Evolutionary conservation across 306 rosid genomes (phyloP).

Genomic region (Adenanthera pavonina): DNA sequence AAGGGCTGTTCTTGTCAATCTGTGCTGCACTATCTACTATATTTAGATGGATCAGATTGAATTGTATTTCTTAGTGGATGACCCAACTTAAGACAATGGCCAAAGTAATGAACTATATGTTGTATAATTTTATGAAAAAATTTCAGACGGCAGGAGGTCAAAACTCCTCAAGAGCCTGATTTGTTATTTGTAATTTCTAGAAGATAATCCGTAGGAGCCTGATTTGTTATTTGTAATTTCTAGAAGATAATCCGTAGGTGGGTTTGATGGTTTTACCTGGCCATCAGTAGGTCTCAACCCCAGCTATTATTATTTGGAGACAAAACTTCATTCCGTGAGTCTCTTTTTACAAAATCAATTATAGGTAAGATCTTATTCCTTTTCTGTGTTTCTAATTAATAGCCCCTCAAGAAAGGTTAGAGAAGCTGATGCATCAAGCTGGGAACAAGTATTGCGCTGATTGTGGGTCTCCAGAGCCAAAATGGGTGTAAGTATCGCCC

Average conservation of each 20-base stretch:
- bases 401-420: slow-evolving; percentile 73
- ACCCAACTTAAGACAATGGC: background rate
- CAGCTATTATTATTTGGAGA: background rate
- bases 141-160: background rate
- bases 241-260: background rate
- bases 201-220: background rate
- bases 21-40: background rate
- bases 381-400: slow-evolving; percentile 40
- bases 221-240: no score
- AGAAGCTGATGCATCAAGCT: slow-evolving; percentile 55
- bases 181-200: no score
- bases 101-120: background rate
- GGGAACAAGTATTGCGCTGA: slow-evolving; percentile 81
- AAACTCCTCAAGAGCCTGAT: no score
- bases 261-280: no score
- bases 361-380: background rate
- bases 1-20: background rate
- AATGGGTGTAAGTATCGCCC: slow-evolving; percentile 86
- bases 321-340: background rate
- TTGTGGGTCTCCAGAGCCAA: slow-evolving; percentile 91
- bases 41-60: background rate
- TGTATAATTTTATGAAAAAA: background rate
- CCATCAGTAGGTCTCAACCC: background rate
- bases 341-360: slow-evolving; percentile 1
- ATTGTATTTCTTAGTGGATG: background rate